These are phyloP conservation scores for Mortierella sp. DNA, from an alignment of 371 early-diverging fungal genomes.

Conservation along the genomic window DNA sequence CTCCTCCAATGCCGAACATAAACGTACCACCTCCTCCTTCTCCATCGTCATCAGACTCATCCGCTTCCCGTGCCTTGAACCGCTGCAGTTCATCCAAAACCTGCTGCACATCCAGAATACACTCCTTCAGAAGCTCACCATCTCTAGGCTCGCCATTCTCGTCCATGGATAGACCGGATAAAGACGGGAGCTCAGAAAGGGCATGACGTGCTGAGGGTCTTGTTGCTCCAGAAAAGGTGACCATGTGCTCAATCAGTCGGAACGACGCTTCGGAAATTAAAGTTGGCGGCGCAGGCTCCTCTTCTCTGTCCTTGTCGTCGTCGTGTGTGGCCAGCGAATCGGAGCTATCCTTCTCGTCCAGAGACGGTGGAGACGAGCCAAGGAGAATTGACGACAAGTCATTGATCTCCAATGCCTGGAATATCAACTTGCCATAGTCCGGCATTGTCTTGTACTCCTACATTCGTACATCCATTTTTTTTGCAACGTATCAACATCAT, in stretches of 20 bases:
- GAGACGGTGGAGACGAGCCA: background rate
- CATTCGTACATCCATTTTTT: background rate
- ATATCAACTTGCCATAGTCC: conserved; percentile 52
- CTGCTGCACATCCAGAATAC: conserved; percentile 17
- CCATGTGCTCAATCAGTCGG: conserved; percentile 36
- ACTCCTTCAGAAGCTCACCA: conserved; percentile 18
- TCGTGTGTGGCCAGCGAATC: background rate
- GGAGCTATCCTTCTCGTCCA: background rate
- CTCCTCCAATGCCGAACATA: background rate
- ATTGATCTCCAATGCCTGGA: conserved; percentile 27
- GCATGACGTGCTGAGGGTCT: conserved; percentile 35
- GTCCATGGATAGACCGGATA: background rate
- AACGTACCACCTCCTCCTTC: conserved; percentile 1
- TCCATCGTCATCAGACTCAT: conserved; percentile 18
- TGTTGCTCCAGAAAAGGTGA: conserved; percentile 34
- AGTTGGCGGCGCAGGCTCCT: conserved; percentile 10
- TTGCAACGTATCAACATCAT: background rate
- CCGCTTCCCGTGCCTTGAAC: conserved; percentile 3
- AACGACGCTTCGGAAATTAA: conserved; percentile 28
- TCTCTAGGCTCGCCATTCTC: too few relatives aligned
- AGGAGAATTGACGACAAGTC: conserved; percentile 31
- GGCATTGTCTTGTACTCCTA: conserved; percentile 48
- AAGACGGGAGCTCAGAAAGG: conserved; percentile 18
- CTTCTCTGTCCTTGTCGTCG: too few relatives aligned
- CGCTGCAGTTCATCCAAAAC: conserved; percentile 21